These are phyloP conservation scores for Uncinocarpus reesii DNA, from an alignment of 2,329 filamentous ascomycete species.

Conservation along the genomic window DNA sequence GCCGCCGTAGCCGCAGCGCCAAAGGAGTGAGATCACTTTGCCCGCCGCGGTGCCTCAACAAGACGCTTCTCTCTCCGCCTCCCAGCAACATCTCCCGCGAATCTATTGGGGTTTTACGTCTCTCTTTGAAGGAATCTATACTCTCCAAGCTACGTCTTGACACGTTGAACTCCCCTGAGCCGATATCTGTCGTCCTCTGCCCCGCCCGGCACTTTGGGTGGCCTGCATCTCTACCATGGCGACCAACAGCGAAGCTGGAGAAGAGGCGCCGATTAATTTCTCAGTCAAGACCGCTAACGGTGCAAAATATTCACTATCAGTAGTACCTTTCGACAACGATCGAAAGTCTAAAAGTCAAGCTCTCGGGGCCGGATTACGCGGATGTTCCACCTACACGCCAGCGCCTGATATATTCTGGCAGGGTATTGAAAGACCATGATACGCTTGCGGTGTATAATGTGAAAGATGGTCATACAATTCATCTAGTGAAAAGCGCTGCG, in stretches of 20 bases:
- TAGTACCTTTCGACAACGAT: slow-evolving; percentile 65
- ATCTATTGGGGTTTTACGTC: neutral
- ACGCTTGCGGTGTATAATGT: slow-evolving; percentile 81
- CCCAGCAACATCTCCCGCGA: too few relatives aligned
- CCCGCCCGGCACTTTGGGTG: neutral
- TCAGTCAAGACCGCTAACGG: slow-evolving; percentile 96
- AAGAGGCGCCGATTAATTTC: slow-evolving; percentile 78
- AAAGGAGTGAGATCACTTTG: neutral
- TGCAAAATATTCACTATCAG: slow-evolving; percentile 70
- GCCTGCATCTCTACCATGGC: slow-evolving; percentile 26
- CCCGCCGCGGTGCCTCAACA: too few relatives aligned
- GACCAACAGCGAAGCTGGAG: slow-evolving; percentile 36
- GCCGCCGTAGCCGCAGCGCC: slow-evolving; percentile 1
- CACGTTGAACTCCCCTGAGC: neutral
- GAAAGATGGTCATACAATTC: slow-evolving; percentile 88
- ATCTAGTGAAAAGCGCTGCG: slow-evolving; percentile 90
- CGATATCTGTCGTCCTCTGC: neutral
- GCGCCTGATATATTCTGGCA: slow-evolving; percentile 92
- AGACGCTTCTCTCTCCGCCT: too few relatives aligned
- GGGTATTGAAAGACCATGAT: slow-evolving; percentile 92
- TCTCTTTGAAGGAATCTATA: neutral
- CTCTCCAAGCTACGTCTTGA: slow-evolving; percentile 10
- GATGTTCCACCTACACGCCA: slow-evolving; percentile 80
- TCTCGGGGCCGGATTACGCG: slow-evolving; percentile 70
- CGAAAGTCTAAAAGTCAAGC: slow-evolving; percentile 77